Conservation (phyloP, 768 basidiomycete genomes). For the Tylopilus sp. region DNA sequence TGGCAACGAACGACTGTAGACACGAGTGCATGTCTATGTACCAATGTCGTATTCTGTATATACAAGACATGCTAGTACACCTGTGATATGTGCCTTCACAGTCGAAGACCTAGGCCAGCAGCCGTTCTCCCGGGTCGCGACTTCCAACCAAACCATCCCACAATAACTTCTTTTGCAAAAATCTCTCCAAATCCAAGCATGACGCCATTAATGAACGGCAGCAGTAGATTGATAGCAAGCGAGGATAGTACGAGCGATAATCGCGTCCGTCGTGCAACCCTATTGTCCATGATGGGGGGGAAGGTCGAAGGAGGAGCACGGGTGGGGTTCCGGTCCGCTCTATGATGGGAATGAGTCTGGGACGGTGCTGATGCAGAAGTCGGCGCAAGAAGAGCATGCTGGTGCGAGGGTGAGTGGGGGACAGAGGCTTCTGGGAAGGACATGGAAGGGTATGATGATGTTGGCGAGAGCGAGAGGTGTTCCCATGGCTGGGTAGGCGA, state of each 20-base stretch:
- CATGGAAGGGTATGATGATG: constrained; percentile 76
- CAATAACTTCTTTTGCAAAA: constrained; percentile 76
- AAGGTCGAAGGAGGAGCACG: constrained; percentile 46
- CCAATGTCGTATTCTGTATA: background rate
- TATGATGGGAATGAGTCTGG: constrained; percentile 18
- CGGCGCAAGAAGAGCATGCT: constrained; percentile 19
- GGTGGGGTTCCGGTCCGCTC: constrained; percentile 26
- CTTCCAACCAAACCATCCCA: constrained; percentile 49
- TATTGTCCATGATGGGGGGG: constrained; percentile 65
- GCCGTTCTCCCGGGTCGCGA: constrained; percentile 23
- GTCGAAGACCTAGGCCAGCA: constrained; percentile 25
- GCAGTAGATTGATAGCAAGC: constrained; percentile 76
- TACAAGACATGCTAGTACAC: background rate
- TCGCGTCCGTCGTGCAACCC: constrained; percentile 65
- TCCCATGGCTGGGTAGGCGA: constrained; percentile 66
- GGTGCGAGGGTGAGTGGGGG: constrained; percentile 42
- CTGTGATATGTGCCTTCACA: constrained; percentile 6
- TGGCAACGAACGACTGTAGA: too few relatives aligned
- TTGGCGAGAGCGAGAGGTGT: constrained; percentile 56
- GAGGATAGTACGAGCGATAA: constrained; percentile 66
- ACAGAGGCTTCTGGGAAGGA: constrained; percentile 64
- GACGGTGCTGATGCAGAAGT: constrained; percentile 1
- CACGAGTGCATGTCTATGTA: background rate
- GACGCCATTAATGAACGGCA: constrained; percentile 91
- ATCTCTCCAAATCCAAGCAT: constrained; percentile 98